Evolutionary conservation across 2,329 filamentous ascomycete species (phyloP), one percentile per base, ranked within the genome.

Genomic region (Rhytidhysteron rufulum): DNA sequence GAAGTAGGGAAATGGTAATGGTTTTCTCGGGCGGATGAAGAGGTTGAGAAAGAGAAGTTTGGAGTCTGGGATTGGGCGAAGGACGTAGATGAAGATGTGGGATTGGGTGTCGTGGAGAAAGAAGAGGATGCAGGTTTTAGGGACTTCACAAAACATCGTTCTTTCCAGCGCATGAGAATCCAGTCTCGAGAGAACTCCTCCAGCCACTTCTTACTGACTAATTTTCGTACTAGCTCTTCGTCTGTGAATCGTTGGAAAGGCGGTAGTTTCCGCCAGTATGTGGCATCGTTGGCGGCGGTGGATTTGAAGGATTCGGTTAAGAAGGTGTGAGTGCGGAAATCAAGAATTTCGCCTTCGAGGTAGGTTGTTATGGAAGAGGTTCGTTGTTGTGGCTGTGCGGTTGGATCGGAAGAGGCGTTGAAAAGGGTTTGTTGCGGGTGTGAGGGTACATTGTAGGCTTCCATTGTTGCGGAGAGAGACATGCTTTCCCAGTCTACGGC

Each of bases 331-430:
- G 60, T 67, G 31, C 57, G 58, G 50, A 75, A 79, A 56, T 85
- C 82, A 45, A 85, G 77, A 44, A 85, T 83, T 55, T 85, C 82
- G 40, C 82, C 82, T 67, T 84, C 81, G 32, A 85, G 71, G 54
- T 80, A 85, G 2, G 80, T 84, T 13, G 78, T 78, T 41, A 85
- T 85, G 7, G 58, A 69, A 48, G 58, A 69, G 43, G 59, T 68
- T 53, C 54, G 61, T 4, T 56, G 57, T 3, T 52, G 49, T 5
- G 42, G 42, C 3, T 47, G 16, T 11, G 40, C 21, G 7, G 37
- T 31, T 31, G 19, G 31, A 16, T 17, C 20, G 39, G 19, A 46
- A 18, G 18, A 20, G 24, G 33, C 11, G 38, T 27, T 41, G 53
- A 55, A 45, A 34, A 62, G 30, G 43, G 36, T 25, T 46, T 60